Evolutionary conservation across 441 rosid species (phyloP), one percentile per base, ranked within the genome.

Genomic region (Erodium trifolium): DNA sequence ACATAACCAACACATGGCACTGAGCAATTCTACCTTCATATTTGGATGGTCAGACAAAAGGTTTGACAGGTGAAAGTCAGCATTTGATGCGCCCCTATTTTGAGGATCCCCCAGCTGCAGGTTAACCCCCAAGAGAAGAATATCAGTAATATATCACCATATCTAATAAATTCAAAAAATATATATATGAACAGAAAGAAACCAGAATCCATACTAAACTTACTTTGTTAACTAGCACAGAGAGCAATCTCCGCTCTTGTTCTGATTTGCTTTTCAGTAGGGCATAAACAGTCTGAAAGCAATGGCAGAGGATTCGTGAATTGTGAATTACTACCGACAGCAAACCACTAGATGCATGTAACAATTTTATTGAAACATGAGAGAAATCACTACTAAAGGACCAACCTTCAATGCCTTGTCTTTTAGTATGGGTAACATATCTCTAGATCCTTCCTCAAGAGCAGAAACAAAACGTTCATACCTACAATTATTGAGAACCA

Each of bases 51-150:
- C 94, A 1, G 97, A 87, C 74, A 92, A 81, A 76, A 94, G 94
- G 77, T 89, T 90, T 45, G 97, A 81, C 63, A 94, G 77, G 85
- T 90, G 87, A 80, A 73, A 92, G 78, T 90, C 96, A 70, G 97
- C 98, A 84, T 90, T 94, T 55, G 99, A 94, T 72, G 98, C 99
- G 75, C 92, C 85, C 75, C 86, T 94, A 74, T 82, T 88, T 75
- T 94, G 97, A 70, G 99, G 99, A 85, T 94, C 99, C 69, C 99
- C 99, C 8, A 92, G 89, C 99, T 94, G 83, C 68, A 60, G 18
- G 67, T 63, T 73, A 76, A 63, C 70, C 65, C 72, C 76, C 67
- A 8, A 14, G 16, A 70, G 77, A 69, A 16, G 73, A 9, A 27
- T 63, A 57, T 41, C 35, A 47, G 49, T 18, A 47, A 23, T 14